Percentiles rank a stretch among this genome's conserved stretches.
phyloP scores from a whole-genome alignment of 257 asterid species.

The Coffea eugenioides region DNA sequence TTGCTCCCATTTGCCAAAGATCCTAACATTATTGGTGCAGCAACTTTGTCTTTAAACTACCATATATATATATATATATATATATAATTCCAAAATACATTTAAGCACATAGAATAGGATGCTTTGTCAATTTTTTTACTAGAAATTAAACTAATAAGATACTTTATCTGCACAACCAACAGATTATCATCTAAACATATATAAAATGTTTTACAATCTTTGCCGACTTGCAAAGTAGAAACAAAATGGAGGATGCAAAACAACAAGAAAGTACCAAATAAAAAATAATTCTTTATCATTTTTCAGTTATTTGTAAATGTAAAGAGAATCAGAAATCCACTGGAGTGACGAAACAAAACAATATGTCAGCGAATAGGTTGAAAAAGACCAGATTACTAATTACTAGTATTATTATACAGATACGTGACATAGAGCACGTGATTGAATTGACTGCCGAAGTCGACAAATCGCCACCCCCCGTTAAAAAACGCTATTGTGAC shows the following conservation, averaged over 20 bases:
- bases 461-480: background rate
- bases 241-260: background rate
- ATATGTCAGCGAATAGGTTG: background rate
- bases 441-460: background rate
- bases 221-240: background rate
- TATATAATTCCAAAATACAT: too few species aligned
- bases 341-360: background rate
- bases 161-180: background rate
- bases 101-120: background rate
- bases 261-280: background rate
- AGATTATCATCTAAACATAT: background rate
- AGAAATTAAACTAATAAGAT: background rate
- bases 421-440: background rate
- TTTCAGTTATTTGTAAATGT: background rate
- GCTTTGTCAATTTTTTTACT: too few species aligned
- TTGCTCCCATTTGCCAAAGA: too few species aligned
- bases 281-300: background rate
- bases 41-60: background rate
- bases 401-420: background rate
- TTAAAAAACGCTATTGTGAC: too few species aligned
- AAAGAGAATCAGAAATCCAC: background rate
- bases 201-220: background rate
- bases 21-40: too few species aligned
- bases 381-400: background rate
- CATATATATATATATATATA: too few species aligned